phyloP scores from a whole-genome alignment of 164 flowering plant species.

The Nymphaea thermarum region DNA sequence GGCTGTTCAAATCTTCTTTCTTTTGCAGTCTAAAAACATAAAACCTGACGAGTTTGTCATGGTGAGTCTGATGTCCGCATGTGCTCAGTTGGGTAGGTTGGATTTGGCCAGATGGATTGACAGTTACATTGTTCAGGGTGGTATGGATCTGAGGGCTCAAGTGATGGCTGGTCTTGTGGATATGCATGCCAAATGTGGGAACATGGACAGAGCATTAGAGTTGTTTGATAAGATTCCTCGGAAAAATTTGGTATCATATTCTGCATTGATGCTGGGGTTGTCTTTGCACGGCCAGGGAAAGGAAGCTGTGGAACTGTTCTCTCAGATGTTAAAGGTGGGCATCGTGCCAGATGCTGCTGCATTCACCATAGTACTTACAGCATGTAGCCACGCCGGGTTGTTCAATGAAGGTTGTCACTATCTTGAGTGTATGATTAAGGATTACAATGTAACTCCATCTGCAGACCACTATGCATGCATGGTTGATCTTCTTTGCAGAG shows the following conservation, averaged over 20 bases:
- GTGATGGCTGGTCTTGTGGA: conserved; percentile 8
- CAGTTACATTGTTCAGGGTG: neutral
- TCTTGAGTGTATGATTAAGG: conserved; percentile 7
- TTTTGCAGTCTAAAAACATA: conserved; percentile 3
- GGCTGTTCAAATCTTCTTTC: conserved; percentile 9
- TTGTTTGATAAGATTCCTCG: conserved; percentile 4
- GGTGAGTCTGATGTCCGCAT: conserved; percentile 14
- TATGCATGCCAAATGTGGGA: conserved; percentile 15
- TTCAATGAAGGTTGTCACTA: conserved; percentile 10
- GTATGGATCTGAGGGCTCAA: conserved; percentile 3
- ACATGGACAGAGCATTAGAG: conserved; percentile 11
- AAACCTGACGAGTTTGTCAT: conserved; percentile 8
- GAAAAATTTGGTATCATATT: conserved; percentile 8
- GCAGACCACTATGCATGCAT: conserved; percentile 13
- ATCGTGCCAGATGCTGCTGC: conserved; percentile 7
- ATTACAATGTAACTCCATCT: conserved; percentile 7
- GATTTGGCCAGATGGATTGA: conserved; percentile 13
- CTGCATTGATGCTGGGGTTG: conserved; percentile 10
- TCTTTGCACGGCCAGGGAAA: conserved; percentile 10
- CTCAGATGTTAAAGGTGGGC: conserved; percentile 9
- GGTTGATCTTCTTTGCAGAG: conserved; percentile 10
- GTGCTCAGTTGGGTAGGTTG: conserved; percentile 8
- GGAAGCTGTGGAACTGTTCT: conserved; percentile 8
- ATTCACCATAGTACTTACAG: conserved; percentile 8
- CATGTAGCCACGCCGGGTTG: conserved; percentile 10